Evolutionary conservation across 345 rosid species (phyloP).

Genomic region (Rubroshorea leprosula): DNA sequence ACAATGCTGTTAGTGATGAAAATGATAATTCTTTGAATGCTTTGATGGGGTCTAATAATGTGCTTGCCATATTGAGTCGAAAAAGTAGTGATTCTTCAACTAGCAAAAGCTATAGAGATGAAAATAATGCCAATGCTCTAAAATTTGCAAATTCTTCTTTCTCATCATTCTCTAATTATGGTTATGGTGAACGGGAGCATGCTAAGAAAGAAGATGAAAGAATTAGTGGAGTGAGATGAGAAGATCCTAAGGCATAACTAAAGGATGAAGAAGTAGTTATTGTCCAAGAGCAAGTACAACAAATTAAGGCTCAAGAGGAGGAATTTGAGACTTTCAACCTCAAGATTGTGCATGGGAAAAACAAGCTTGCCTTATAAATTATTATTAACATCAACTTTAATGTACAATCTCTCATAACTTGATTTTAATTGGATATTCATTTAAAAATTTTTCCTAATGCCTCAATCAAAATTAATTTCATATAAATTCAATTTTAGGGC

Average conservation of each 20-base stretch:
- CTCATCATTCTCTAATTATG: constrained; percentile 60
- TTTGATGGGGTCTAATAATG: constrained; percentile 56
- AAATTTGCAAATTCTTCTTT: constrained; percentile 66
- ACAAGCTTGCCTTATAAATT: constrained; percentile 52
- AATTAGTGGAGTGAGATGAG: constrained; percentile 46
- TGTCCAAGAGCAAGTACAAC: constrained; percentile 95
- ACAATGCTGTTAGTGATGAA: constrained; percentile 41
- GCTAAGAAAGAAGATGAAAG: constrained; percentile 51
- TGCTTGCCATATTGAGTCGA: constrained; percentile 69
- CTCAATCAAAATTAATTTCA: too few species aligned
- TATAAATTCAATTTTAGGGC: too few species aligned
- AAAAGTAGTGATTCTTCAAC: constrained; percentile 80
- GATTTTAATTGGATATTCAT: too few species aligned
- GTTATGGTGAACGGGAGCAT: constrained; percentile 49
- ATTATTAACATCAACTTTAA: background rate
- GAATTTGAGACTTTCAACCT: constrained; percentile 98
- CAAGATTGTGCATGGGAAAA: constrained; percentile 93
- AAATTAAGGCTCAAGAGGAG: constrained; percentile 94
- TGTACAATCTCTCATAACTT: too few species aligned
- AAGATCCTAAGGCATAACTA: constrained; percentile 55
- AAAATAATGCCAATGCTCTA: constrained; percentile 42
- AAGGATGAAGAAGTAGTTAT: constrained; percentile 97
- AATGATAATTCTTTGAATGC: constrained; percentile 46
- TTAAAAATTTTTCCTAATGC: too few species aligned
- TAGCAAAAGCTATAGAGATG: constrained; percentile 68